Percentiles rank a stretch among this genome's conserved stretches.
These are phyloP conservation scores for Exophiala spinifera DNA, from an alignment of 2,329 filamentous ascomycete species.

Conservation along the genomic window DNA sequence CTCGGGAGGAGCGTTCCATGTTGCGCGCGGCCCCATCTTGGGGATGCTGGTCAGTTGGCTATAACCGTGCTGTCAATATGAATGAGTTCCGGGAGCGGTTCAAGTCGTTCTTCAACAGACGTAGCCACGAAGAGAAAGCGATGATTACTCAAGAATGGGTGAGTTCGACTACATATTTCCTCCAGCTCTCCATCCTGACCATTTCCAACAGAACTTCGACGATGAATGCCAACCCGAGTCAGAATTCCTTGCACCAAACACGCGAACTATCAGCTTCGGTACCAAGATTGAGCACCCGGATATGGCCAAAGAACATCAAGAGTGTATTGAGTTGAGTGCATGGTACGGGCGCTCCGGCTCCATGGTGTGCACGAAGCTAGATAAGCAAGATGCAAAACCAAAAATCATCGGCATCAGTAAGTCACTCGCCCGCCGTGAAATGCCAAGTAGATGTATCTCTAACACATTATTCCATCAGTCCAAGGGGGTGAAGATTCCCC, in stretches of 20 bases:
- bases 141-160: constrained; percentile 4
- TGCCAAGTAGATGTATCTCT: neutral
- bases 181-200: neutral
- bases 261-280: constrained; percentile 10
- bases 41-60: constrained; percentile 8
- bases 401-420: constrained; percentile 7
- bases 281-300: neutral
- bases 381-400: constrained; percentile 4
- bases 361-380: constrained; percentile 8
- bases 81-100: neutral
- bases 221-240: neutral
- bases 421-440: neutral
- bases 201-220: constrained; percentile 1
- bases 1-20: constrained; percentile 1
- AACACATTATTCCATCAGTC: neutral
- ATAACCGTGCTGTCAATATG: constrained; percentile 4
- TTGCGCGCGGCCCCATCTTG: neutral
- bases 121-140: neutral
- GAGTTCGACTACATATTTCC: neutral
- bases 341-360: neutral
- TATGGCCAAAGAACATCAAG: constrained; percentile 2
- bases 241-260: constrained; percentile 1
- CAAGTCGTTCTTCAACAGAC: neutral
- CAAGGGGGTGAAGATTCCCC: constrained; percentile 26
- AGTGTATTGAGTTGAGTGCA: constrained; percentile 8